Evolutionary conservation across 805 yeast genomes (phyloP).

Genomic region (Candida broadrunensis): DNA sequence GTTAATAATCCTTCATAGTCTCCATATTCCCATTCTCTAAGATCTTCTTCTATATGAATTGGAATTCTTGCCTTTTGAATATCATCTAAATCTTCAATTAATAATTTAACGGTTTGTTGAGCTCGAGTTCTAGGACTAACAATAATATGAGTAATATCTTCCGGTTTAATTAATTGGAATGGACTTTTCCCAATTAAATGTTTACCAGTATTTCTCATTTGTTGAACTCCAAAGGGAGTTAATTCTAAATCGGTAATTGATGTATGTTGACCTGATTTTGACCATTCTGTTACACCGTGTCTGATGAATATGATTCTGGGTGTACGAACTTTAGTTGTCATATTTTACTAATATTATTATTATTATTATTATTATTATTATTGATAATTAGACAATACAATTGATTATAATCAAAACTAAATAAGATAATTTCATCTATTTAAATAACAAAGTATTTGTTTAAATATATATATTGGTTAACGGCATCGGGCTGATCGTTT

Average conservation of each 20-base stretch:
- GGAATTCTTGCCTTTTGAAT: slow-evolving; percentile 34
- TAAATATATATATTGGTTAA: too few relatives aligned
- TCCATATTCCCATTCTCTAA: slow-evolving; percentile 96
- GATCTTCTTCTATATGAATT: slow-evolving; percentile 55
- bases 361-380: too few relatives aligned
- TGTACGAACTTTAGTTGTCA: slow-evolving; percentile 31
- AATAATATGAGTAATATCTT: slow-evolving; percentile 58
- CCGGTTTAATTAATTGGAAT: slow-evolving; percentile 58
- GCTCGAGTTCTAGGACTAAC: slow-evolving; percentile 86
- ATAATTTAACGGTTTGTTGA: slow-evolving; percentile 63
- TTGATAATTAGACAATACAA: too few relatives aligned
- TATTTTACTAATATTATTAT: too few relatives aligned
- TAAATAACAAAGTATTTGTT: too few relatives aligned
- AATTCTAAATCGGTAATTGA: slow-evolving; percentile 79
- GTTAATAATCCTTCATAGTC: slow-evolving; percentile 87
- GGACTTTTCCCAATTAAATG: slow-evolving; percentile 59
- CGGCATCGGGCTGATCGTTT: too few relatives aligned
- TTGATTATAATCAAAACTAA: too few relatives aligned
- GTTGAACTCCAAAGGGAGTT: slow-evolving; percentile 73
- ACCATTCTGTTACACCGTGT: slow-evolving; percentile 96
- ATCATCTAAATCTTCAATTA: slow-evolving; percentile 40
- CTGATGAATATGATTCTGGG: slow-evolving; percentile 74
- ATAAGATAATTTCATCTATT: too few relatives aligned
- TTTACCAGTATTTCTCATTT: slow-evolving; percentile 72
- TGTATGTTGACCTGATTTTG: slow-evolving; percentile 89